Base-by-base conservation (phyloP, 495 filamentous ascomycete genomes). In the Hyaloscypha hepaticicola region DNA sequence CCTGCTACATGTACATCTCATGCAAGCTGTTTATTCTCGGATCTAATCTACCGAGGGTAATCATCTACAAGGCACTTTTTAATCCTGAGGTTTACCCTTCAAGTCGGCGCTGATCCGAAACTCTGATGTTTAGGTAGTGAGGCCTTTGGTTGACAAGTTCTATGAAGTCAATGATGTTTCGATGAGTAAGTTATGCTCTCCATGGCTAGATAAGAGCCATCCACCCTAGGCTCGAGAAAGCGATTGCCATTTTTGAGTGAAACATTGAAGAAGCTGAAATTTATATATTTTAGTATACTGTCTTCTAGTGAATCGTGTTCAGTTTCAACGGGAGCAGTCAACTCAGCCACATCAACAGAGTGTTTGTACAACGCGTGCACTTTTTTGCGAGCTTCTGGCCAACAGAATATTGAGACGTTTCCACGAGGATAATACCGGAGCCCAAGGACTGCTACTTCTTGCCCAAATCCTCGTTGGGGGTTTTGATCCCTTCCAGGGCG, bases 391-490 rank as follows among this genome's bases (percentile, higher is more conserved):
- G 72, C 58, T 91, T 1, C 80, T 90, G 53, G 88, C 88, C 6
- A 82, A 78, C 26, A 82, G 86, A 33, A 83, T 91, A 19, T 73
- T 91, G 41, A 77, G 88, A 22, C 83, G 85, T 21, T 89, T 83
- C 64, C 83, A 89, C 68, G 88, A 91, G 69, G 85, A 90, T 41
- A 81, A 85, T 64, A 78, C 84, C 27, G 87, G 85, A 16, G 80
- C 80, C 1, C 70, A 80, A 22, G 86, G 86, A 5, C 77, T 91
- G 24, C 78, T 90, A n/a, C 76, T 87, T 9, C 77, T 91, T 21
- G 82, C 87, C 2, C 87, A 90, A 51, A 85, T 90, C n/a, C 77
- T 91, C 34, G 84, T 91, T 56, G 85, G 87, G 26, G 85, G 87
- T 19, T 91, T 91, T 67, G 84, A 89, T 65, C 88, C 88, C 6